These are phyloP conservation scores for Fusarium nurragi DNA, from an alignment of 2,329 filamentous ascomycete species.

Conservation along the genomic window DNA sequence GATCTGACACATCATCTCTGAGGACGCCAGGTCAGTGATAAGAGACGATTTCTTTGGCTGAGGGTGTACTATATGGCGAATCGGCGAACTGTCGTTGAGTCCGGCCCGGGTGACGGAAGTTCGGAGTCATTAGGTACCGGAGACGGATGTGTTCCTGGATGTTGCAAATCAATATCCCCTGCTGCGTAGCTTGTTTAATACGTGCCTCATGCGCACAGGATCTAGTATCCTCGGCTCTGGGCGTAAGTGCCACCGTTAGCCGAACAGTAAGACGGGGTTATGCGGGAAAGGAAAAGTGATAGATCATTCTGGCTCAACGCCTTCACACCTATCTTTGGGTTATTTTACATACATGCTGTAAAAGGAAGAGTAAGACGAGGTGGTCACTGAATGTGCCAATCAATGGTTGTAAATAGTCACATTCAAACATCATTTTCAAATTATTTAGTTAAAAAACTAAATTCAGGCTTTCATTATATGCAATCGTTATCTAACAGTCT, in stretches of 20 bases:
- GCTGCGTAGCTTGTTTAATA: neutral
- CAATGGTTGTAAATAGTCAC: no score
- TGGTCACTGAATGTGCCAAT: no score
- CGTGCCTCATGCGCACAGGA: neutral
- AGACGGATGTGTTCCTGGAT: neutral
- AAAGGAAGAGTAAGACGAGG: no score
- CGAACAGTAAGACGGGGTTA: constrained; percentile 8
- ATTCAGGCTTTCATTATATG: constrained; percentile 15
- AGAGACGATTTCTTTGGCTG: neutral
- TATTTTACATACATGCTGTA: no score
- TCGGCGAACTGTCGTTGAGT: no score
- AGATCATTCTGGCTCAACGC: neutral
- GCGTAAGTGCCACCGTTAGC: neutral
- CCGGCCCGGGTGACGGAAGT: neutral
- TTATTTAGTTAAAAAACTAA: neutral
- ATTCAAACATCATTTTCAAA: no score
- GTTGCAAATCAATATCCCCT: neutral
- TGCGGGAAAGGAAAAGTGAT: neutral
- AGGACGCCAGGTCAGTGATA: neutral
- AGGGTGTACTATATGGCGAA: neutral
- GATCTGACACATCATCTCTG: constrained; percentile 57
- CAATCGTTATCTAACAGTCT: constrained; percentile 5
- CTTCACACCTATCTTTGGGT: neutral
- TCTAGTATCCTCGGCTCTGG: neutral
- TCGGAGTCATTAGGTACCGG: neutral